These are phyloP conservation scores for Metschnikowia aberdeeniae DNA, from an alignment of 805 yeast species.

Conservation along the genomic window DNA sequence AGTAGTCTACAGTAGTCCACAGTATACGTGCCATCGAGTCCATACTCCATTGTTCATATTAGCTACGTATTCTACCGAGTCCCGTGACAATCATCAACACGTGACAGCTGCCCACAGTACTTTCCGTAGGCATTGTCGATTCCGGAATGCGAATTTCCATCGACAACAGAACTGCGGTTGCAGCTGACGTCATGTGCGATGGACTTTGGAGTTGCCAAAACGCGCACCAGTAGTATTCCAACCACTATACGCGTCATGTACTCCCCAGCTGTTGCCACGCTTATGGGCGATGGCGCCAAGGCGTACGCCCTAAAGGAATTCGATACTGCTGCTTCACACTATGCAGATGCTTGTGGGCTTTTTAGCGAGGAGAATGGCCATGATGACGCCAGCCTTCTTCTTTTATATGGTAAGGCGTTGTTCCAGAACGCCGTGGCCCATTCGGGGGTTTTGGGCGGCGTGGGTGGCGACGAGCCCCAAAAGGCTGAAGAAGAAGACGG, in stretches of 20 bases:
- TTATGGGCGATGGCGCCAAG: constrained; percentile 56
- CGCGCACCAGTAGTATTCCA: background rate
- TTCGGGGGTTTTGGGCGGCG: constrained; percentile 67
- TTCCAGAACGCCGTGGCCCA: constrained; percentile 72
- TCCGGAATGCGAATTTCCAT: too few species aligned
- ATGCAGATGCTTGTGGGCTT: constrained; percentile 68
- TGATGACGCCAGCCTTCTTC: constrained; percentile 72
- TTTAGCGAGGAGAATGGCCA: constrained; percentile 46
- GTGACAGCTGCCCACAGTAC: too few species aligned
- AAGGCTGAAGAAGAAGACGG: constrained; percentile 6
- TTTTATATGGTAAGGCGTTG: constrained; percentile 73
- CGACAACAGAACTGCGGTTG: too few species aligned
- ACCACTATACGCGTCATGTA: constrained; percentile 9
- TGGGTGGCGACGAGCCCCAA: constrained; percentile 4
- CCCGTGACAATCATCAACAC: too few species aligned
- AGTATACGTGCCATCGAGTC: too few species aligned
- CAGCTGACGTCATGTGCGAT: too few species aligned
- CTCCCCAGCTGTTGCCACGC: constrained; percentile 11
- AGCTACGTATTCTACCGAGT: too few species aligned
- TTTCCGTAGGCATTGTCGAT: too few species aligned
- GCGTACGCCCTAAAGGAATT: constrained; percentile 60
- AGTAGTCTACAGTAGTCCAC: too few species aligned
- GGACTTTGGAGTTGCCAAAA: background rate
- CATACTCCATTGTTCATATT: too few species aligned
- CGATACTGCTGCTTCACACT: constrained; percentile 64